Base-by-base conservation (phyloP, 2,329 filamentous ascomycete genomes). In the Elsinoe ampelina region DNA sequence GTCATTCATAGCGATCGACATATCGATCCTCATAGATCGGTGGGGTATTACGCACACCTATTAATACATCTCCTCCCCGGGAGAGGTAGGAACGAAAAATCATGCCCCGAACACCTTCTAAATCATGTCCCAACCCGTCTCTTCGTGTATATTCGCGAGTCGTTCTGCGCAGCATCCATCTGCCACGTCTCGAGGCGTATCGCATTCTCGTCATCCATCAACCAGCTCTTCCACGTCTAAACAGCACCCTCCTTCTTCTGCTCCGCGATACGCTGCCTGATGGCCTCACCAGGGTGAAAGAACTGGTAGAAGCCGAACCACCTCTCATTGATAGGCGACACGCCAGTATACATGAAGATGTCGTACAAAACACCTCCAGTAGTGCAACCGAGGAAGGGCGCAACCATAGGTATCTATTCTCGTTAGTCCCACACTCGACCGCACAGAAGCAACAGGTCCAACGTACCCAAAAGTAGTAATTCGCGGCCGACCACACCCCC, bases 381-480 rank as follows among this genome's bases (percentile, higher is more conserved):
- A 12, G 77, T 67, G 0, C 71, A 70, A 0, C 75, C 77, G 2
- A 47, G 26, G 43, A 57, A 57, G 11, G 55, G 55, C n/a, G 47
- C 55, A 11, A 56, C 54, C 54, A 56, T 56, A 10, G 54, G 54
- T 36, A 56, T 56, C 54, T 56, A 20, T 2, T 10, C 10, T 8
- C 5, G 41, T 56, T 11, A 47, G 39, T n/a, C 32, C 19, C 15
- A 11, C 13, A 3, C 52, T 43, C 15, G 7, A 22, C 22, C 5
- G 10, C 10, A 20, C 17, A 43, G 17, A 4, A 26, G 35, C 10
- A 1, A 1, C 19, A 34, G 4, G 2, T 30, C 26, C 4, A 12
- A 38, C 51, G 19, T 41, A 83, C 79, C 82, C 82, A 85, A 64
- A 85, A 85, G 63, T 84, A 85, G 65, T 84, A 83, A 13, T 73